Evolutionary conservation across 73 alveolate species (phyloP), one percentile per base, ranked within the genome.

Genomic region (Paramecium pentaurelia): DNA sequence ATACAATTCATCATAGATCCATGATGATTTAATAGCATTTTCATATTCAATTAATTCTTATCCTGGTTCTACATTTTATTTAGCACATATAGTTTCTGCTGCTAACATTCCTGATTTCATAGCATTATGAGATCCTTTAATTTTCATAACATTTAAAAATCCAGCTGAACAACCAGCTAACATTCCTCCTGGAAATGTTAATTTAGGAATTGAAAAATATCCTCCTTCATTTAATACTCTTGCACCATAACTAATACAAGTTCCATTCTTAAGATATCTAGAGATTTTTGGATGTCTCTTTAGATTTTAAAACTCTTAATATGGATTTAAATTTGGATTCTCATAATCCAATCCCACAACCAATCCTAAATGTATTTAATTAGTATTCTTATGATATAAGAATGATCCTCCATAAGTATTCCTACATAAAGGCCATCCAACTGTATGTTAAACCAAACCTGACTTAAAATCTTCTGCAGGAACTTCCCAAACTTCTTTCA

Each of bases 101-200:
- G 99, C 99, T 7, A 97, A 70, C 95, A 97, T 97, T 7, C 99
- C 99, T 51, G 98, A 94, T 92, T 97, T 97, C 95, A 97, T 97
- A 3, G 99, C 98, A 91, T 96, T 96, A 86, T 96, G 99, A 10
- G 97, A 54, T 18, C 99, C 99, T 86, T 98, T 98, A 77, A 98
- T 98, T 86, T 98, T 97, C 27, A 98, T 97, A 28, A 97, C 98
- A 93, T 98, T 98, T 71, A 98, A 83, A 94, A 97, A 96, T 22
- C 99, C 99, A 47, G 99, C 99, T 20, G 98, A 92, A 90, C 99
- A 98, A 16, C 99, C 99, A 42, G 97, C 88, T 9, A 92, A 93
- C 99, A 97, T 96, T 18, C 99, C 99, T 12, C 99, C 99, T 18
- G 99, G 98, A 96, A 98, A 98, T 34, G 99, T 93, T 37, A 97